Percentiles rank a stretch among this genome's conserved stretches.
Conservation (phyloP, 495 filamentous ascomycete genomes). For the Penicillium lagena region DNA sequence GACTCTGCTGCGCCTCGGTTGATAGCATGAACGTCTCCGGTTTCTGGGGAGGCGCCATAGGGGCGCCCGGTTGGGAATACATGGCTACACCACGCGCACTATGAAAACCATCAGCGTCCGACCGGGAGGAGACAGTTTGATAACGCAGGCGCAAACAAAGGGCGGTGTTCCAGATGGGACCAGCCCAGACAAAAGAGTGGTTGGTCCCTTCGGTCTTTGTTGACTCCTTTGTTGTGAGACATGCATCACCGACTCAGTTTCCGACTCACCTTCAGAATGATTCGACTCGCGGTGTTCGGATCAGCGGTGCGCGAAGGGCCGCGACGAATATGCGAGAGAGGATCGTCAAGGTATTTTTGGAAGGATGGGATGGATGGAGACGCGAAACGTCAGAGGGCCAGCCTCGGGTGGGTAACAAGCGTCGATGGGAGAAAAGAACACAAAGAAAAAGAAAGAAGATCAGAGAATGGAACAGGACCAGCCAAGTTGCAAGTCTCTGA, state of each 20-base stretch:
- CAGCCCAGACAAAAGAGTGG: constrained; percentile 2
- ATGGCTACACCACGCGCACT: constrained; percentile 23
- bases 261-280: constrained; percentile 4
- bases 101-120: constrained; percentile 9
- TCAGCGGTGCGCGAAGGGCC: not conserved
- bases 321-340: constrained; percentile 11
- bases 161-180: not conserved
- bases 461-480: constrained; percentile 37
- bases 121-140: constrained; percentile 11
- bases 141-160: constrained; percentile 14
- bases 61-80: constrained; percentile 47
- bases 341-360: not conserved
- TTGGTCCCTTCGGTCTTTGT: not conserved
- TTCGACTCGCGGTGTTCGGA: not conserved
- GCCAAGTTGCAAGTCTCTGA: constrained; percentile 34
- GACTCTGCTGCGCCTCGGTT: constrained; percentile 88
- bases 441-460: constrained; percentile 20
- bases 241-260: constrained; percentile 2
- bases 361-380: constrained; percentile 15
- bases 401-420: constrained; percentile 19
- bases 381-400: constrained; percentile 27
- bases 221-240: not conserved
- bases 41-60: constrained; percentile 73
- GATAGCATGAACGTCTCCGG: constrained; percentile 98
- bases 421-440: constrained; percentile 22